A percentile compares a stretch with the other conserved stretches of the same genome.
phyloP scores from a whole-genome alignment of 2,329 filamentous ascomycete species.

The Ophiosphaerella korrae region DNA sequence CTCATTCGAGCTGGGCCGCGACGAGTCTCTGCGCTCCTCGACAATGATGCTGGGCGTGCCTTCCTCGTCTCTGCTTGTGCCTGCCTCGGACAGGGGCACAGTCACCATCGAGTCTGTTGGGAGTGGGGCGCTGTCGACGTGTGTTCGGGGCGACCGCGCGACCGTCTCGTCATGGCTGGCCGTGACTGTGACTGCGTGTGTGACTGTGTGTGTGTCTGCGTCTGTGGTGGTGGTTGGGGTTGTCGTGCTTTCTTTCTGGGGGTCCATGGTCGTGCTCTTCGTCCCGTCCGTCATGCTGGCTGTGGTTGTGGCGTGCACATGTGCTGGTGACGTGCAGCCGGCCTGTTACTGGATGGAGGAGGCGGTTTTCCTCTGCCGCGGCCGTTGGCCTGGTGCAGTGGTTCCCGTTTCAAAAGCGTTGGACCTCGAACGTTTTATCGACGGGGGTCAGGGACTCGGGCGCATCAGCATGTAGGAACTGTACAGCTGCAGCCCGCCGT shows the following conservation, averaged over 20 bases:
- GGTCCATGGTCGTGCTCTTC: too few relatives aligned
- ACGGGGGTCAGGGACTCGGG: slow-evolving; percentile 4
- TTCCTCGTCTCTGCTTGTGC: slow-evolving; percentile 42
- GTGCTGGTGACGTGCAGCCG: slow-evolving; percentile 8
- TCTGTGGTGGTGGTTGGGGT: slow-evolving; percentile 1
- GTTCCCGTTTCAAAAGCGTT: slow-evolving; percentile 28
- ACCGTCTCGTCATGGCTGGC: slow-evolving; percentile 10
- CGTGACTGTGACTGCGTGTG: neutral
- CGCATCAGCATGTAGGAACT: too few relatives aligned
- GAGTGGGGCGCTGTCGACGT: slow-evolving; percentile 37
- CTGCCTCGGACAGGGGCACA: slow-evolving; percentile 72
- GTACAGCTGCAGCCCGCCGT: slow-evolving; percentile 6
- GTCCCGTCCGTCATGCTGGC: slow-evolving; percentile 26
- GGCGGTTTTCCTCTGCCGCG: slow-evolving; percentile 1
- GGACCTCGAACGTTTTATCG: slow-evolving; percentile 8
- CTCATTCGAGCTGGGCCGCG: slow-evolving; percentile 40
- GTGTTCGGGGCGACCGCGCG: slow-evolving; percentile 31
- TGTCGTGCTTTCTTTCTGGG: too few relatives aligned
- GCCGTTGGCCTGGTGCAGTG: slow-evolving; percentile 18
- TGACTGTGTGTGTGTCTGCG: neutral
- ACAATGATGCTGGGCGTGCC: slow-evolving; percentile 34
- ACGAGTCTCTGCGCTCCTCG: slow-evolving; percentile 38
- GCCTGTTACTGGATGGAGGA: neutral
- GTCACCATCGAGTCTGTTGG: slow-evolving; percentile 76
- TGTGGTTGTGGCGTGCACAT: slow-evolving; percentile 15